These are phyloP conservation scores for Sporothrix protearum DNA, from an alignment of 2,329 filamentous ascomycete genomes.

Conservation along the genomic window DNA sequence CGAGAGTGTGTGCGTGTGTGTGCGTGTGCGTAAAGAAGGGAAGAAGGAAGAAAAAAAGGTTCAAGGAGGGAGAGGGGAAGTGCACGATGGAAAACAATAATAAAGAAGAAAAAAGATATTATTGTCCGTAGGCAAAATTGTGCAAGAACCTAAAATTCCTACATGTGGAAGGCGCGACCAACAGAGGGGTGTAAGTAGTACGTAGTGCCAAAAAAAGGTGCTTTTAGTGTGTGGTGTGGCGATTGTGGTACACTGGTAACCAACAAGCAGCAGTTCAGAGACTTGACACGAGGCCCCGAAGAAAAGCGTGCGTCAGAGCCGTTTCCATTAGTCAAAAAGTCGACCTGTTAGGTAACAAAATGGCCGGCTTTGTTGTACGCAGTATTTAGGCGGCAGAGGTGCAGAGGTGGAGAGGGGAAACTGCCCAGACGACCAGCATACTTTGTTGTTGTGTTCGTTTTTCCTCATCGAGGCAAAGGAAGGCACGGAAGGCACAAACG, in stretches of 20 bases:
- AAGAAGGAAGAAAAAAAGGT: not conserved
- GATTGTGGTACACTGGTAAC: too few species aligned
- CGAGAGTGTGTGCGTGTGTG: not conserved
- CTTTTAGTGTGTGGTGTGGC: not conserved
- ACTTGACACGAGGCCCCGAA: constrained; percentile 22
- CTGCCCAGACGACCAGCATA: not conserved
- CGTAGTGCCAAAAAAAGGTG: not conserved
- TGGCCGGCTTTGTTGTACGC: constrained; percentile 20
- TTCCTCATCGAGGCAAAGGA: constrained; percentile 8
- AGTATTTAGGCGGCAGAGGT: constrained; percentile 5
- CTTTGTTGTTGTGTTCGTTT: constrained; percentile 19
- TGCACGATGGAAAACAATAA: constrained; percentile 1
- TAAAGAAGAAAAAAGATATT: not conserved
- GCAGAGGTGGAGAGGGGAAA: constrained; percentile 18
- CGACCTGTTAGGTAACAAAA: constrained; percentile 46
- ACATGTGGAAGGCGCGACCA: constrained; percentile 15
- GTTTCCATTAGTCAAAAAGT: constrained; percentile 48
- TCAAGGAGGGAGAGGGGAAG: not conserved
- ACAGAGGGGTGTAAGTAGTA: not conserved
- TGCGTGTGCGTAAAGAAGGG: not conserved
- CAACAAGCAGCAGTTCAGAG: constrained; percentile 3
- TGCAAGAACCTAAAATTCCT: not conserved
- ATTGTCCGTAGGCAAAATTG: constrained; percentile 5
- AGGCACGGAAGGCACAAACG: constrained; percentile 4
- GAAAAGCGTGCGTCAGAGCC: constrained; percentile 24